These are phyloP conservation scores for Cornus kousa DNA, from an alignment of 148 eudicot species.

Conservation along the genomic window DNA sequence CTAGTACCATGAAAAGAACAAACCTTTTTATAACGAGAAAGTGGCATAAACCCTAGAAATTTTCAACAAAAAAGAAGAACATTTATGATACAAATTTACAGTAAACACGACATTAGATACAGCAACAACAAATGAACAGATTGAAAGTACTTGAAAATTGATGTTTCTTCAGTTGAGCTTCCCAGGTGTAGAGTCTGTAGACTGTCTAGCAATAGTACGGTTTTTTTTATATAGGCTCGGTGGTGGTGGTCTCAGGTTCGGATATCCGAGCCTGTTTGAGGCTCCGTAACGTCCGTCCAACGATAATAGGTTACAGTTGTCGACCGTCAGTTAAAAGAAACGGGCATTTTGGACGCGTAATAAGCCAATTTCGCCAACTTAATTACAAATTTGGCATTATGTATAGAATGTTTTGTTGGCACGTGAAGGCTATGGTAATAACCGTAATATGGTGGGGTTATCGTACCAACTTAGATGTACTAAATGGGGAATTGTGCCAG, in stretches of 20 bases:
- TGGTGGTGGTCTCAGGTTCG: no score
- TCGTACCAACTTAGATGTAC: no score
- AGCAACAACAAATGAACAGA: neutral
- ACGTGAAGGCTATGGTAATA: no score
- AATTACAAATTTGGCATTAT: no score
- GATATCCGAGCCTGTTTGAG: neutral
- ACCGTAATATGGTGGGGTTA: no score
- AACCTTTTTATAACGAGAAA: neutral
- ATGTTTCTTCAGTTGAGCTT: neutral
- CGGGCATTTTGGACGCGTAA: neutral
- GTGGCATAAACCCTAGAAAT: neutral
- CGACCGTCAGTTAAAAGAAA: neutral
- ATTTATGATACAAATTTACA: neutral
- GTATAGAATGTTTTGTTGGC: no score
- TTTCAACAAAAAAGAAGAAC: neutral
- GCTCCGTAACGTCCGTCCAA: neutral
- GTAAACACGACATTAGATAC: no score
- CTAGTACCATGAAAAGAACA: no score
- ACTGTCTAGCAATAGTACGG: neutral
- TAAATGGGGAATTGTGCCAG: no score
- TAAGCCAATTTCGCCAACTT: neutral
- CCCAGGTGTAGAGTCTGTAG: neutral
- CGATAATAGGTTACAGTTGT: neutral
- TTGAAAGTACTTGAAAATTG: neutral
- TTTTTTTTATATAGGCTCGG: neutral